Percentiles rank a stretch among this genome's conserved stretches.
Evolutionary conservation across 345 rosid species (phyloP).

Genomic region (Lumnitzera littorea): DNA sequence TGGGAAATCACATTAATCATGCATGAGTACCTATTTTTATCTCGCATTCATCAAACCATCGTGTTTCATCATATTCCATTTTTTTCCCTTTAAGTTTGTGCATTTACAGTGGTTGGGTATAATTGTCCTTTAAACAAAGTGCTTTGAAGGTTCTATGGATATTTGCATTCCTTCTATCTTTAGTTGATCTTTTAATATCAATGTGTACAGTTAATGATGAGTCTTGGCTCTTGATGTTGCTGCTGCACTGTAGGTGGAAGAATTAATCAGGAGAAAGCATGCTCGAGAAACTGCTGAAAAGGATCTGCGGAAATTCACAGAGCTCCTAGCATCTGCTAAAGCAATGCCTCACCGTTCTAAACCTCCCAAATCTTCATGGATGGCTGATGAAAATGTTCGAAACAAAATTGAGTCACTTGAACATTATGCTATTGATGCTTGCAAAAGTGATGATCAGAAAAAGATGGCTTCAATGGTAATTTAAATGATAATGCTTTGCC

Average conservation of each 20-base stretch:
- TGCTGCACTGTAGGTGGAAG: constrained; percentile 55
- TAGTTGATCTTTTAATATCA: no score
- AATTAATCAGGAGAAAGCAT: constrained; percentile 54
- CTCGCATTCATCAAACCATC: no score
- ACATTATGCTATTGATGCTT: constrained; percentile 78
- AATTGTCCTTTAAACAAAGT: no score
- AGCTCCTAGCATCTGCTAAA: constrained; percentile 61
- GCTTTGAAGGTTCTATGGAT: no score
- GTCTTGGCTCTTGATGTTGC: not conserved
- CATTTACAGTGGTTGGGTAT: no score
- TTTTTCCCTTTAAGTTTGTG: no score
- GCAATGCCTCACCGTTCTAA: constrained; percentile 48
- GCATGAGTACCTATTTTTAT: no score
- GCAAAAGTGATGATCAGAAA: constrained; percentile 60
- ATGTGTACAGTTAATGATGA: no score
- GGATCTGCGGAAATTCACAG: constrained; percentile 70
- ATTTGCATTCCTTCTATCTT: no score
- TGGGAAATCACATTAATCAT: no score
- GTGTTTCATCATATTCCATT: no score
- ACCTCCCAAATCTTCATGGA: constrained; percentile 81
- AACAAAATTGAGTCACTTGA: constrained; percentile 60
- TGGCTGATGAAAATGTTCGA: constrained; percentile 47
- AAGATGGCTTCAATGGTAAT: constrained; percentile 71
- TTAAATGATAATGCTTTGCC: constrained; percentile 5
- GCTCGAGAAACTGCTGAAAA: constrained; percentile 71